Evolutionary conservation across 2,329 filamentous ascomycete genomes (phyloP), one percentile per base, ranked within the genome.

Genomic region (Periconia sp.): DNA sequence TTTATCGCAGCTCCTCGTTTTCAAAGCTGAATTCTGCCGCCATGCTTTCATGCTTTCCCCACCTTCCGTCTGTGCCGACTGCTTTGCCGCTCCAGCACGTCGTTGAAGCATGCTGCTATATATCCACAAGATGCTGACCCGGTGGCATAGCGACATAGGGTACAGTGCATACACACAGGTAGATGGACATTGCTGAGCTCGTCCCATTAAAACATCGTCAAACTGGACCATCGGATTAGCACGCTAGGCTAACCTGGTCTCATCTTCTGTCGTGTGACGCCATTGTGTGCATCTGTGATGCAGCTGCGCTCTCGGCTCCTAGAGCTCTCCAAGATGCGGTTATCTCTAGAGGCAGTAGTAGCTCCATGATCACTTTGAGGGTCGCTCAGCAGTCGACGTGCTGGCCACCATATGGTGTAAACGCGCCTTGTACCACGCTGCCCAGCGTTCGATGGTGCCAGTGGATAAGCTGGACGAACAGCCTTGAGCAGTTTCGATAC

Each of bases 11-110:
- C 52, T 49, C 42, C 50, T 57, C 56, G 56, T 45, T 50, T 45
- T 53, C 57, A 53, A 50, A 47, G 33, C 52, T 49, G 46, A 53
- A 58, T 52, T 55, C 49, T 61, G 57, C 57, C 52, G 54, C 54
- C 53, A 52, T 41, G 53, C 47, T 35, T 56, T 50, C 33, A 14
- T 23, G 27, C 52, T 53, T 56, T 49, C 46, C 54, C 53, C 53
- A 52, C 48, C 46, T 49, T 7, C 40, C 50, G 27, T 23, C 43
- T 19, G 31, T 43, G 17, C 46, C 33, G 33, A 11, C 5, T 37
- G 33, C 33, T 37, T 37, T 37, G 14, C 44, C 45, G 18, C 44
- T 45, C 53, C 55, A 58, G 52, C 58, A 56, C 50, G 50, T 37
- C 33, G 6, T 14, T 37, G 33, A 37, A 37, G 10, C 33, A 13